Evolutionary conservation across 2,329 filamentous ascomycete species (phyloP).

Genomic region (Aspergillus fumigatiaffinis): DNA sequence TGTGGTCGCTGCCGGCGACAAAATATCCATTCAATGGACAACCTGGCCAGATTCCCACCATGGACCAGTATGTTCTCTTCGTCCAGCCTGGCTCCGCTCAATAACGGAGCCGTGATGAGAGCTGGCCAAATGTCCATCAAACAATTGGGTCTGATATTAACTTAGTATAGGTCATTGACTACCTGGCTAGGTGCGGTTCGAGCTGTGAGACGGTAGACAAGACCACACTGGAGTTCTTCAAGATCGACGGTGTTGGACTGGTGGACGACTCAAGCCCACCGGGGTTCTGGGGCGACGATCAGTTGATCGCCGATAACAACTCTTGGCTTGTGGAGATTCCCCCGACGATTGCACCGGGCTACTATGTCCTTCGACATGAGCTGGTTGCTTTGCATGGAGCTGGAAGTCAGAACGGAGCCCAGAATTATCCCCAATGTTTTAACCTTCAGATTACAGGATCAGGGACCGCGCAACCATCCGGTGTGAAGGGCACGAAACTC

Average conservation of each 20-base stretch:
- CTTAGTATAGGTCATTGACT: constrained; percentile 46
- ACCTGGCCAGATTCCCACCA: constrained; percentile 61
- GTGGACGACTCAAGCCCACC: constrained; percentile 38
- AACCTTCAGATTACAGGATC: constrained; percentile 56
- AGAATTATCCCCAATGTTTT: constrained; percentile 53
- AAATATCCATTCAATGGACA: constrained; percentile 57
- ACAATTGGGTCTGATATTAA: neutral
- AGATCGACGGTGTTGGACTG: constrained; percentile 55
- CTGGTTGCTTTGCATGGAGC: constrained; percentile 49
- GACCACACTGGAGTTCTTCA: constrained; percentile 54
- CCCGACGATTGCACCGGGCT: constrained; percentile 40
- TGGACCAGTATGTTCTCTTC: constrained; percentile 41
- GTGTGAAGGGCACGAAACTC: constrained; percentile 47
- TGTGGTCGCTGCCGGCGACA: constrained; percentile 55
- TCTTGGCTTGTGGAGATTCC: constrained; percentile 46
- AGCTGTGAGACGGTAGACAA: constrained; percentile 52
- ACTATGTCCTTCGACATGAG: constrained; percentile 51
- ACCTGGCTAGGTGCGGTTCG: constrained; percentile 55
- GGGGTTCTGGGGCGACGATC: constrained; percentile 52
- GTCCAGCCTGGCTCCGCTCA: neutral
- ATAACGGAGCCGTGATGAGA: neutral
- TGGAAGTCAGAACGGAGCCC: constrained; percentile 38
- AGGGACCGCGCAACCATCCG: constrained; percentile 42
- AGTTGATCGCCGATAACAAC: constrained; percentile 47
- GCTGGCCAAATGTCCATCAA: neutral